Percentiles rank a stretch among this genome's conserved stretches.
These are phyloP conservation scores for Beta macrorhiza DNA, from an alignment of 179 eudicot species.

Conservation along the genomic window DNA sequence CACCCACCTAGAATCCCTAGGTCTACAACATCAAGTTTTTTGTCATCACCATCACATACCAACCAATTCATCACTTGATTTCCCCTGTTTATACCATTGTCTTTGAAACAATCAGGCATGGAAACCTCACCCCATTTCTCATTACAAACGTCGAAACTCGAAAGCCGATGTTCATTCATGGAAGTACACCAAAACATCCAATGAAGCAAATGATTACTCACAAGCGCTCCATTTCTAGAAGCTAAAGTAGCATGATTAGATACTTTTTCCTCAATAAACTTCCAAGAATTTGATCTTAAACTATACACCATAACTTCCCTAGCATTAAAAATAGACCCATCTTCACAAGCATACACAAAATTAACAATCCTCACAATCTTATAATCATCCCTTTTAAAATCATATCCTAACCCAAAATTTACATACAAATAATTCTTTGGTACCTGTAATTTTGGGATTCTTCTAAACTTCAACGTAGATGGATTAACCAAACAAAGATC, in stretches of 20 bases:
- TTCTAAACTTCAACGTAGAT: conserved; percentile 8
- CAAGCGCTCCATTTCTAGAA: conserved; percentile 17
- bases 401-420: conserved; percentile 29
- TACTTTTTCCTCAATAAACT: not conserved
- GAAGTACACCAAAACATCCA: conserved; percentile 20
- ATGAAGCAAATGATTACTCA: conserved; percentile 25
- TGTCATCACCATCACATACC: not conserved
- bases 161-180: conserved; percentile 11
- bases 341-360: conserved; percentile 10
- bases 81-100: not conserved
- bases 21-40: not conserved
- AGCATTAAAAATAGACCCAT: conserved; percentile 12
- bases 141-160: conserved; percentile 28
- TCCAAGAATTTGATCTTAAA: conserved; percentile 23
- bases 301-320: conserved; percentile 28
- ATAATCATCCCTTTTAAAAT: conserved; percentile 15
- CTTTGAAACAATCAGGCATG: conserved; percentile 8
- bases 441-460: conserved; percentile 17
- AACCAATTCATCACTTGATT: not conserved
- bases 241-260: conserved; percentile 7
- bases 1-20: conserved; percentile 14
- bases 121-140: conserved; percentile 26
- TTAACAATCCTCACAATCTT: conserved; percentile 20
- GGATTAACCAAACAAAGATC: conserved; percentile 25
- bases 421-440: not conserved